Conservation (phyloP, 1,284 basidiomycete species). For the Cutaneotrichosporon curvatum region DNA sequence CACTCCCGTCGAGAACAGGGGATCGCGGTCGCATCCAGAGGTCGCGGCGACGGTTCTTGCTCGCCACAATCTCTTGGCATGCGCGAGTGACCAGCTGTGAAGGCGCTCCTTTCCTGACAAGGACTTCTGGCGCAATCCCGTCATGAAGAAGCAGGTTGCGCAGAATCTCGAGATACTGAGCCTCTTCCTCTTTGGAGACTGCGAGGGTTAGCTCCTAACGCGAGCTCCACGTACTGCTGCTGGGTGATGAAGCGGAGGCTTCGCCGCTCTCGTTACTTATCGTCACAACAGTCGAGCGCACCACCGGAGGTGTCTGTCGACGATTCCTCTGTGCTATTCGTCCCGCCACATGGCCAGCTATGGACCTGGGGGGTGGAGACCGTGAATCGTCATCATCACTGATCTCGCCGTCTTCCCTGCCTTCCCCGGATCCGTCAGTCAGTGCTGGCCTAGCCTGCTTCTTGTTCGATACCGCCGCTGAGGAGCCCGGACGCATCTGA, state of each 20-base stretch:
- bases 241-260: no score
- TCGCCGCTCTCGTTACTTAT: background rate
- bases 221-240: no score
- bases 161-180: constrained; percentile 31
- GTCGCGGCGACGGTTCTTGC: constrained; percentile 16
- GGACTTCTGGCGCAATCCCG: constrained; percentile 25
- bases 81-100: constrained; percentile 27
- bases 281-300: constrained; percentile 12
- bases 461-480: no score
- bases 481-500: background rate
- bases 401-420: constrained; percentile 16
- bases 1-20: constrained; percentile 6
- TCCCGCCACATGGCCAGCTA: no score
- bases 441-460: background rate
- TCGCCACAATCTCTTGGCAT: constrained; percentile 35
- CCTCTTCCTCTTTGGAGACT: constrained; percentile 28
- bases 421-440: background rate
- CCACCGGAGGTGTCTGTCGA: background rate
- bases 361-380: no score
- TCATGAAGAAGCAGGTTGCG: constrained; percentile 26
- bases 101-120: constrained; percentile 29
- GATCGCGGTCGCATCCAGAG: constrained; percentile 21
- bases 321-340: no score
- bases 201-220: background rate
- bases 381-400: constrained; percentile 1